Conservation (phyloP, 176 grass and related monocot genomes). For the Oropetium thomaeum region DNA sequence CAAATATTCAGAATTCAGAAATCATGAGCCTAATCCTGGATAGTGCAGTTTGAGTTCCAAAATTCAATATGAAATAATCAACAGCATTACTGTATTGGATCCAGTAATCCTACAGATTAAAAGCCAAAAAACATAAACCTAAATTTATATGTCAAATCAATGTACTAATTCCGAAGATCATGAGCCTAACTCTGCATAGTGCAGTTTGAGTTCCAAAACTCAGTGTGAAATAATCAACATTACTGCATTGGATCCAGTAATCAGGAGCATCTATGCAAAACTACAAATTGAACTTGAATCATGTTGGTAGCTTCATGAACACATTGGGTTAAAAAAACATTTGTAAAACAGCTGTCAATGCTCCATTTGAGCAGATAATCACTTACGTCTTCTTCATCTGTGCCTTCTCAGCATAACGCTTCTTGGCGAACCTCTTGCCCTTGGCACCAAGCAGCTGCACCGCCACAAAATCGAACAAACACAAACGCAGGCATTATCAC, state of each 20-base stretch:
- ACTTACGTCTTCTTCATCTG: conserved; percentile 96
- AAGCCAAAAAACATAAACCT: not conserved
- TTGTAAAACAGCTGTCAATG: not conserved
- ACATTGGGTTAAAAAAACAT: not conserved
- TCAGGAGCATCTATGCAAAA: not conserved
- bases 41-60: too few species aligned
- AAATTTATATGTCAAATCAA: not conserved
- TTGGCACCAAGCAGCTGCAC: conserved; percentile 69
- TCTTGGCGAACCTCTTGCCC: conserved; percentile 86
- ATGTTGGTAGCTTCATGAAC: not conserved
- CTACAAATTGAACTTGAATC: not conserved
- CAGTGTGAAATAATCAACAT: not conserved
- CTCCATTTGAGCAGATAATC: not conserved
- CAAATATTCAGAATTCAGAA: too few species aligned
- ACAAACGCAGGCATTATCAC: not conserved
- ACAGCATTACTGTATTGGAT: too few species aligned
- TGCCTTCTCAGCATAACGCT: conserved; percentile 85
- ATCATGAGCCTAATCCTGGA: too few species aligned
- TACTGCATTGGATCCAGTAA: not conserved
- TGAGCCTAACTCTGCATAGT: not conserved
- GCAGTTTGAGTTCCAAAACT: not conserved
- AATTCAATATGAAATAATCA: too few species aligned
- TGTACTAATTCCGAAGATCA: not conserved
- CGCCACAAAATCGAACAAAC: not conserved
- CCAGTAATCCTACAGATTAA: not conserved